These are phyloP conservation scores for Chloris gayana DNA, from an alignment of 176 grass and related monocot genomes.

Conservation along the genomic window DNA sequence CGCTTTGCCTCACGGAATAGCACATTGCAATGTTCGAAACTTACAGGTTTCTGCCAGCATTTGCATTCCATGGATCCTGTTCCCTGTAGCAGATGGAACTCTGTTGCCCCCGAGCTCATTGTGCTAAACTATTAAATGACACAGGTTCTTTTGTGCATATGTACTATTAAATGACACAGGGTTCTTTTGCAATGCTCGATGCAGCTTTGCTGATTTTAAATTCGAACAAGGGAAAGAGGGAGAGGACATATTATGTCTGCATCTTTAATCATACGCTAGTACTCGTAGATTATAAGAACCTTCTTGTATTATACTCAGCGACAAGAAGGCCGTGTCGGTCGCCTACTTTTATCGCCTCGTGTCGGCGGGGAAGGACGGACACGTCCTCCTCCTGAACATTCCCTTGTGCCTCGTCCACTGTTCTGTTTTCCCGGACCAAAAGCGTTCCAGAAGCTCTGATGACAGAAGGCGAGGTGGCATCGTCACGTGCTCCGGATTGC, in stretches of 20 bases:
- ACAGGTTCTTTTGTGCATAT: conserved; percentile 28
- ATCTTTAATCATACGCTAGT: not conserved
- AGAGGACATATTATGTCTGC: not conserved
- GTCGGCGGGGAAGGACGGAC: conserved; percentile 14
- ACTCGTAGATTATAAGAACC: not conserved
- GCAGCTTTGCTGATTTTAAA: conserved; percentile 36
- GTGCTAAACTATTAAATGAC: conserved; percentile 3
- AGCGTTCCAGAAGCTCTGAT: not conserved
- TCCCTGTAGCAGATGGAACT: not conserved
- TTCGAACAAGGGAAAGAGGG: not conserved
- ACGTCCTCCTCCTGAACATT: conserved; percentile 26
- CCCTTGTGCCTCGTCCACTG: not conserved
- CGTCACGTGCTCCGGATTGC: not conserved
- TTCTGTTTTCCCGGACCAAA: not conserved
- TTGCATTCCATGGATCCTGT: not conserved
- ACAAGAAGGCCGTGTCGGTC: conserved; percentile 23
- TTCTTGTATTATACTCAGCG: not conserved
- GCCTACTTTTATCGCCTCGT: conserved; percentile 19
- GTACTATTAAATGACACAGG: not conserved
- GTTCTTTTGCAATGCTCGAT: conserved; percentile 34
- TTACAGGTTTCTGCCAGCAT: not conserved
- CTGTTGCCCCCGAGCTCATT: not conserved
- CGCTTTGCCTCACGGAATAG: not conserved
- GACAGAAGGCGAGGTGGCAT: conserved; percentile 9
- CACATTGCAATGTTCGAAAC: not conserved